Evolutionary conservation across 2,329 filamentous ascomycete genomes (phyloP).

Genomic region (Hymenoscyphus scutula): DNA sequence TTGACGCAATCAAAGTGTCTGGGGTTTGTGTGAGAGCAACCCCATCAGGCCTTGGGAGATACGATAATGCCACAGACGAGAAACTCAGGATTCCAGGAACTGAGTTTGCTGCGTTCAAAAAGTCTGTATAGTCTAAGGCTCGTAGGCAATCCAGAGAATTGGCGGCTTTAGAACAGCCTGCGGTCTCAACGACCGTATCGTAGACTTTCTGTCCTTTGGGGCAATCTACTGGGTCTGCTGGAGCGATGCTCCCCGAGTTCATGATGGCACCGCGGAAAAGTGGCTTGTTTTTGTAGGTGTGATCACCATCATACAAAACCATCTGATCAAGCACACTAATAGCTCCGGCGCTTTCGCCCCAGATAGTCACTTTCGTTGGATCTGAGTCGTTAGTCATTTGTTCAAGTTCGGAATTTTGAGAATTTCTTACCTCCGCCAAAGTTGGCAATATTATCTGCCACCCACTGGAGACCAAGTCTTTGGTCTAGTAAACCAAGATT

Average conservation of each 20-base stretch:
- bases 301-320: conserved; percentile 68
- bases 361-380: conserved; percentile 43
- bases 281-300: conserved; percentile 69
- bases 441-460: conserved; percentile 70
- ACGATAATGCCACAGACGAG: conserved; percentile 64
- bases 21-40: conserved; percentile 59
- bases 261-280: conserved; percentile 78
- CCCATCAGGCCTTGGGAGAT: conserved; percentile 71
- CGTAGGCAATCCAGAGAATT: conserved; percentile 68
- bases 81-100: conserved; percentile 69
- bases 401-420: not conserved
- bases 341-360: conserved; percentile 54
- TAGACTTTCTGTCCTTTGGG: conserved; percentile 65
- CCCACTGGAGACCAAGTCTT: conserved; percentile 70
- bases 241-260: conserved; percentile 66
- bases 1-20: conserved; percentile 51
- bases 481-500: conserved; percentile 75
- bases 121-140: conserved; percentile 53
- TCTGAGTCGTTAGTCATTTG: conserved; percentile 26
- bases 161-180: conserved; percentile 56
- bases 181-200: conserved; percentile 56
- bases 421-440: conserved; percentile 63
- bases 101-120: conserved; percentile 66
- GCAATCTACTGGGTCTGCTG: conserved; percentile 62
- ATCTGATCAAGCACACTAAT: conserved; percentile 78